Base-by-base conservation (phyloP, 371 early-diverging fungal species). In the Neoconidiobolus thromboides region DNA sequence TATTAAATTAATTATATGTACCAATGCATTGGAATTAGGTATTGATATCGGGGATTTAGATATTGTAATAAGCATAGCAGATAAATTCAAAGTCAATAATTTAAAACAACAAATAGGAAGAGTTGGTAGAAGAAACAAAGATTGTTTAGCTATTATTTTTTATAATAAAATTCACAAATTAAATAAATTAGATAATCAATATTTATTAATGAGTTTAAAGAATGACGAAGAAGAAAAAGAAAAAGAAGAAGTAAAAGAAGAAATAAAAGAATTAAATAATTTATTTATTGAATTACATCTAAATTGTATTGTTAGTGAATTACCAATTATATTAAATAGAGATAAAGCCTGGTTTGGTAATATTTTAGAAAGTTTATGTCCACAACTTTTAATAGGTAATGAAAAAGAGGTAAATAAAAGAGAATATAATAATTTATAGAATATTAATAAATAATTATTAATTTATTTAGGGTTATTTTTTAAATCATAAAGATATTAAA, bases 21-120 rank as follows among this genome's bases (percentile, higher is more conserved):
- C 86, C 3, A 82, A 73, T 51, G 86, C 86, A 0, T 66, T 85
- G 40, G 86, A 85, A 60, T 62, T 85, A 12, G 86, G 86, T 9
- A 72, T 85, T 3, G 83, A 85, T 65, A 77, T 85, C 54, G 86
- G 86, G 1, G 56, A 66, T 7, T 63, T 79, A 37, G 78, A 74
- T 71, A 38, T 51, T 14, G 52, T 51, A 36, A 38, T 51, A 38
- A 26, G 26, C 7, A 38, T 51, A 38, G 52, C 26, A 9, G 5
- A 14, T 9, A 14, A 26, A 14, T 14, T 38, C n/a, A 38, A 51
- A 3, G 52, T 51, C 37, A 38, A 14, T 5, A 26, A 38, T 38
- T 38, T 51, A 36, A 14, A 51, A 38, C 84, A 85, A 60, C 84
- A 85, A 67, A 71, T 75, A 1, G 86, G 86, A 1, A 69, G 86